phyloP scores from a whole-genome alignment of 2,329 filamentous ascomycete genomes.

The Monosporascus ibericus region DNA sequence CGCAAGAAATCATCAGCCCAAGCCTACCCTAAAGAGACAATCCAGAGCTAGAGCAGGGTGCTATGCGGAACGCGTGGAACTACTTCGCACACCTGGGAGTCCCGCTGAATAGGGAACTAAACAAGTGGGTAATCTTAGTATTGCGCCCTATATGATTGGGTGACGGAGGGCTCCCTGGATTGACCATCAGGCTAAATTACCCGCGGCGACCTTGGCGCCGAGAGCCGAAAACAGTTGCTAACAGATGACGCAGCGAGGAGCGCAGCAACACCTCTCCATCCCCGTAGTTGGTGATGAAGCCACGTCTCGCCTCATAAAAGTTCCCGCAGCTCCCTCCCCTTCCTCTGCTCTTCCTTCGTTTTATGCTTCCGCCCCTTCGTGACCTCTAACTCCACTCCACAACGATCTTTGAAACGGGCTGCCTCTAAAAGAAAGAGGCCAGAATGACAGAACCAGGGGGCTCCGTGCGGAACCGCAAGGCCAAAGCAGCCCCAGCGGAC shows the following conservation, averaged over 20 bases:
- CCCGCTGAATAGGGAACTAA: no score
- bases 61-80: no score
- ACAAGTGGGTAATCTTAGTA: background rate
- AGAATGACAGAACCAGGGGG: slow-evolving; percentile 16
- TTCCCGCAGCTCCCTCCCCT: background rate
- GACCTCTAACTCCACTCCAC: no score
- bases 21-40: no score
- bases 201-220: background rate
- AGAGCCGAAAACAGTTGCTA: background rate
- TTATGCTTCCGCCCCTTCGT: background rate
- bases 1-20: no score
- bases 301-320: background rate
- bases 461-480: slow-evolving; percentile 40
- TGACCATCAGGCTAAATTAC: background rate
- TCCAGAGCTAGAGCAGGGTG: background rate
- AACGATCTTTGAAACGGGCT: no score
- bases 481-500: slow-evolving; percentile 16
- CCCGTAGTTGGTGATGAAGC: background rate
- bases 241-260: background rate
- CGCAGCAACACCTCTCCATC: background rate
- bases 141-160: background rate
- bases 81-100: no score
- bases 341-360: background rate
- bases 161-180: background rate
- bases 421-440: background rate